Evolutionary conservation across 805 yeast species (phyloP), one percentile per base, ranked within the genome.

Genomic region (Nematodospora valgi): DNA sequence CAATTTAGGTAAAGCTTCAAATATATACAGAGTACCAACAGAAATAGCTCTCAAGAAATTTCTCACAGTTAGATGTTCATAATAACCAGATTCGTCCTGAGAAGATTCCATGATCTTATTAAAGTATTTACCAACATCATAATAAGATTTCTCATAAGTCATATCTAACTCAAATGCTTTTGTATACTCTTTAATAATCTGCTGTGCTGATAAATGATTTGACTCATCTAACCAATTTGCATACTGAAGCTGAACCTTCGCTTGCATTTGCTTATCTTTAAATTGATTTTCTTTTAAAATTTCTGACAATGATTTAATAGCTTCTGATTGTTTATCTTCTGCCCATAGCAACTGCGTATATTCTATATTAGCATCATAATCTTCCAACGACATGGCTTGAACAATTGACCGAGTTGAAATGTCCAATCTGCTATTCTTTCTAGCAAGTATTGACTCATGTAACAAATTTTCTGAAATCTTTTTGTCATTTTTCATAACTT

Each of bases 211-310:
- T 21, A 88, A 82, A 51, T 86, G 89, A 33, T 87, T 89, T 0
- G 96, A 85, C 23, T 68, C 68, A 50, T 88, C 96, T 12, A 88
- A 64, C 98, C 98, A 93, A 43, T 80, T 77, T 0, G 96, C 86
- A 51, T 86, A 86, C 39, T 81, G 80, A 31, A 89, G 60, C 35
- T 85, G 83, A n/a, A 78, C 74, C 32, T 67, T 48, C 1, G 76
- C 68, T 7, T 43, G 48, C 13, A 19, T 30, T 2, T 28, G 17
- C 2, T 23, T 34, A 12, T 26, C 13, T 3, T 16, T 12, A 5
- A 22, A 16, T 14, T 10, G 5, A 13, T 30, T 26, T 13, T 28
- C 31, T 4, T 47, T 40, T 2, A 60, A 47, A 9, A 76, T 56
- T 11, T 70, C 68, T 6, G 71, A 70, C 23, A 86, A 62, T 6